phyloP scores from a whole-genome alignment of 371 early-diverging fungal genomes.

The Apophysomyces elegans region DNA sequence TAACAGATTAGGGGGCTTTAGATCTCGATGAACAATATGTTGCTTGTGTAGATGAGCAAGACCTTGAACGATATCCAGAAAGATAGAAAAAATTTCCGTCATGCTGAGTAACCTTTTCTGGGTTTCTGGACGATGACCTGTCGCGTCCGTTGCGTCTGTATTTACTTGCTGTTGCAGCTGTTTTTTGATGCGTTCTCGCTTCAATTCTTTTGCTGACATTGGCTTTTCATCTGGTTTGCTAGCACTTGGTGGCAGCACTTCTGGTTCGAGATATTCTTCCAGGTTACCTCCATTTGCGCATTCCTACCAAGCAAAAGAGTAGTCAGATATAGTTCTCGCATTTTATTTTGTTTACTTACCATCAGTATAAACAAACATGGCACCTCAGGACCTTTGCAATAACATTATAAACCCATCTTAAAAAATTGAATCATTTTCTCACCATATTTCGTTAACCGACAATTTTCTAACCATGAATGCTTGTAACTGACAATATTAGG shows the following conservation, averaged over 20 bases:
- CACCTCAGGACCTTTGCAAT: constrained; percentile 70
- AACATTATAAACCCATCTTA: neutral
- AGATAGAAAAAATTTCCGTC: constrained; percentile 81
- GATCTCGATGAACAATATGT: constrained; percentile 86
- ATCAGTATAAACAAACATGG: constrained; percentile 96
- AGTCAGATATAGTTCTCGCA: neutral
- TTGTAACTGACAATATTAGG: constrained; percentile 94
- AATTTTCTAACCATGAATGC: constrained; percentile 91
- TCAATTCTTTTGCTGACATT: constrained; percentile 31
- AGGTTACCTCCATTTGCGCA: constrained; percentile 96
- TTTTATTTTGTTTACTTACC: constrained; percentile 36
- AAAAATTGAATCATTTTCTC: constrained; percentile 11
- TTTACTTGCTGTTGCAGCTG: constrained; percentile 24
- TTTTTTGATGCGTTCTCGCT: constrained; percentile 45
- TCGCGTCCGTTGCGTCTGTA: neutral
- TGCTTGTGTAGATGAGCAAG: constrained; percentile 84
- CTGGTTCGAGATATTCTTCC: constrained; percentile 82
- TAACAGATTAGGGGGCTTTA: constrained; percentile 92
- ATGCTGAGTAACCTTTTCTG: constrained; percentile 58
- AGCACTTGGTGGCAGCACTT: neutral
- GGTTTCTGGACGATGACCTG: neutral
- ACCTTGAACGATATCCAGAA: constrained; percentile 88
- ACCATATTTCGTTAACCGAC: constrained; percentile 80
- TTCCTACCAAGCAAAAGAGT: constrained; percentile 48
- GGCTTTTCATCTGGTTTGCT: constrained; percentile 7